Evolutionary conservation across 1,284 basidiomycete genomes (phyloP).

Genomic region (Irpex sp.): DNA sequence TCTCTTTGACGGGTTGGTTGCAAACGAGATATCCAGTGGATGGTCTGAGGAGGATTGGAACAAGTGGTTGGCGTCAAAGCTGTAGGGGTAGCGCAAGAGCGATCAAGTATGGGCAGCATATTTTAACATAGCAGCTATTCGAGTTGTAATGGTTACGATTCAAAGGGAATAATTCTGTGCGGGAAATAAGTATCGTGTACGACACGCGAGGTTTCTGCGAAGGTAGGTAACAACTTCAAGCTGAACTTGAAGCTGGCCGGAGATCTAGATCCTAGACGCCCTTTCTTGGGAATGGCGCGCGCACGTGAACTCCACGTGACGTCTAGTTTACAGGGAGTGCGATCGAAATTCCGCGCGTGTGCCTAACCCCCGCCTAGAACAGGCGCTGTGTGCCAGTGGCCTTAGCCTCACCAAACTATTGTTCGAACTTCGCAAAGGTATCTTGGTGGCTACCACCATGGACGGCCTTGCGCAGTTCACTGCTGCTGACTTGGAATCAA

Average conservation of each 20-base stretch:
- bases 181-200: too few relatives aligned
- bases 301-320: conserved; percentile 14
- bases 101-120: not conserved
- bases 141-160: not conserved
- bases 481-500: conserved; percentile 62
- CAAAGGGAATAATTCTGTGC: too few relatives aligned
- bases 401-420: not conserved
- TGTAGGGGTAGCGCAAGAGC: conserved; percentile 24
- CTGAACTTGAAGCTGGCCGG: too few relatives aligned
- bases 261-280: too few relatives aligned
- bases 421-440: not conserved
- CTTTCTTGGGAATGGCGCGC: not conserved
- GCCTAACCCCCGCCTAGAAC: not conserved
- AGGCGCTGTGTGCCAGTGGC: not conserved
- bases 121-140: not conserved
- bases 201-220: too few relatives aligned
- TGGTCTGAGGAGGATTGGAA: conserved; percentile 87
- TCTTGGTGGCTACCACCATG: not conserved
- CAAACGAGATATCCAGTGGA: conserved; percentile 74
- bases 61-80: conserved; percentile 71
- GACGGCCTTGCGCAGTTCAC: conserved; percentile 29
- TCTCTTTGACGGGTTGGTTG: conserved; percentile 83
- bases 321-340: not conserved
- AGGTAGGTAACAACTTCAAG: too few relatives aligned
- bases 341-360: not conserved